Conservation (phyloP, 164 flowering plant species). For the Annona cherimola region DNA sequence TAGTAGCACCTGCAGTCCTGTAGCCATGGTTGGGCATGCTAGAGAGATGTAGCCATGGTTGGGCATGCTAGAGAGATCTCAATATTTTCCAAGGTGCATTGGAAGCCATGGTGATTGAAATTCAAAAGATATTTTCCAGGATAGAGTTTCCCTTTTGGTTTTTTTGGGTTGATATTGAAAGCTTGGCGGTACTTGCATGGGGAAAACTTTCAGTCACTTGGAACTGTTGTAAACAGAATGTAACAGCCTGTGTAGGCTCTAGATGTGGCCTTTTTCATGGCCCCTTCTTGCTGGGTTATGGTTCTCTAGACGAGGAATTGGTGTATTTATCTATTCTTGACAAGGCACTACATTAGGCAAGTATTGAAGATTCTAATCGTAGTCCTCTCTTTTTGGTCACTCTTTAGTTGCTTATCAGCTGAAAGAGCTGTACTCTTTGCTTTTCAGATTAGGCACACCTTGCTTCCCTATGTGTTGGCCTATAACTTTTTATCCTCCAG, state of each 20-base stretch:
- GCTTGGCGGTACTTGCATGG: neutral
- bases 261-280: neutral
- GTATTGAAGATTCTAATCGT: no score
- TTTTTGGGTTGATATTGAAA: neutral
- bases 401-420: no score
- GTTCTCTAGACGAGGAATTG: no score
- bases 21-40: neutral
- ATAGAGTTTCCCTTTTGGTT: neutral
- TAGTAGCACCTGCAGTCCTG: neutral
- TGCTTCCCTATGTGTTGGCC: no score
- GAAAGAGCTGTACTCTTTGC: no score
- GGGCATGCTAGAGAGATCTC: neutral
- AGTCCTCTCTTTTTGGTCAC: no score
- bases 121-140: neutral
- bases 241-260: neutral
- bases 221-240: neutral
- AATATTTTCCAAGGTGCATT: neutral
- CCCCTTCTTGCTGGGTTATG: neutral
- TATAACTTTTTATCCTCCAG: no score
- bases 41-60: neutral
- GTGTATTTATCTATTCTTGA: no score
- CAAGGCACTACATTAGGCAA: no score
- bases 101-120: neutral
- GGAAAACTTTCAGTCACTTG: neutral
- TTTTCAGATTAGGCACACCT: no score